Base-by-base conservation (phyloP, 106 monocot genomes). In the Phalaenopsis equestris region DNA sequence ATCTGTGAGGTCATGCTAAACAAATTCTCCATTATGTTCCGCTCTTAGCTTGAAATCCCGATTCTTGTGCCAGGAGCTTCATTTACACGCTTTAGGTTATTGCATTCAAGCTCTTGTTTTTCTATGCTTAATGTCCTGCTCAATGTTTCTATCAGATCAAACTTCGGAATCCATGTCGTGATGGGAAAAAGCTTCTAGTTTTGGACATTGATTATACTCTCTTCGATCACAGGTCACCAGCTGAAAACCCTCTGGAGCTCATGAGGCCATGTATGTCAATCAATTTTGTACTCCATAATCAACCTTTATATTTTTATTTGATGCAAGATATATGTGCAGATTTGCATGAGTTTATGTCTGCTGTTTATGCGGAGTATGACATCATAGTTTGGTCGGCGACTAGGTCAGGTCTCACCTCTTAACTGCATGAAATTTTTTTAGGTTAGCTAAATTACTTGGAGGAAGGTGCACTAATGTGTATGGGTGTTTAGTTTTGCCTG, bases 381-480 rank as follows among this genome's bases (percentile, higher is more conserved):
- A 91, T 99, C 56, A 93, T 99, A 21, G 95, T 99, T 85, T 99
- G 95, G 99, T 95, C 99, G 47, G 99, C 99, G 79, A 99, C 99
- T 24, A 89, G 99, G 99, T 95, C 55, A 88, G 79, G 8, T 81
- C 73, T 82, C 64, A 45, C 19, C 19, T 74, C 43, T 74, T 36
- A 23, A 45, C 43, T 74, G 74, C 5, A 19, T 74, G 36, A 61
- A 61, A 61, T 21, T 7, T 6, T 61, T 3, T 61, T 61, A 61
- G 61, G 61, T n/a, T 19, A 23, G n/a, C 6, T 61, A 61, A 61
- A 21, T 1, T 61, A 61, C 19, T 5, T n/a, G 8, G 18, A 6
- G 61, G 61, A 61, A 52, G 52, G 52, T 52, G 52, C 52, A 52
- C 15, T 52, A 52, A 12, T 14, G 1, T 52, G 14, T 52, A 8